A percentile compares a stretch with the other conserved stretches of the same genome.
These are phyloP conservation scores for Xylariaceae sp. DNA, from an alignment of 2,329 filamentous ascomycete species.

Conservation along the genomic window DNA sequence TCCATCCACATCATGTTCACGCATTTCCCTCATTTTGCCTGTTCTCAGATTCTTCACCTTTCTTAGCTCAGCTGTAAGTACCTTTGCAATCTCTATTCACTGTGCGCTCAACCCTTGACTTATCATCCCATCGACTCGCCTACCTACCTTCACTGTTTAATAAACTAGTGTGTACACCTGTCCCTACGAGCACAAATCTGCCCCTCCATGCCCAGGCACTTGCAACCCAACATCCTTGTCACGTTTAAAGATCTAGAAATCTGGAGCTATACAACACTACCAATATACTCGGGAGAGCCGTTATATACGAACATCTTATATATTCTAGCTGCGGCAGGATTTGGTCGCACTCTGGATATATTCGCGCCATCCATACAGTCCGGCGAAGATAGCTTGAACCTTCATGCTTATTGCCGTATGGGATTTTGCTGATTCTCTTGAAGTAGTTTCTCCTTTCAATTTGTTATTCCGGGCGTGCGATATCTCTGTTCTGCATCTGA, in stretches of 20 bases:
- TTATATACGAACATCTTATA: background rate
- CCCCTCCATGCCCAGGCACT: conserved; percentile 16
- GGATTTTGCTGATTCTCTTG: conserved; percentile 13
- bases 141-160: no score
- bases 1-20: conserved; percentile 37
- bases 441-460: conserved; percentile 3
- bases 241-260: background rate
- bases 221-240: conserved; percentile 10
- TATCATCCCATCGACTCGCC: background rate
- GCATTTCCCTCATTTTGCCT: conserved; percentile 25
- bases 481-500: background rate
- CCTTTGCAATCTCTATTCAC: background rate
- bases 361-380: background rate
- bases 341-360: no score
- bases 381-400: background rate
- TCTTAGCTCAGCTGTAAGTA: conserved; percentile 38
- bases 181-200: background rate
- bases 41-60: conserved; percentile 29
- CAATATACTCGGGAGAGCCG: background rate
- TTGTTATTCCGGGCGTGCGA: background rate
- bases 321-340: background rate
- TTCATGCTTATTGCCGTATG: background rate
- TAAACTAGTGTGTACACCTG: no score
- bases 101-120: no score
- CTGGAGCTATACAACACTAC: background rate